Percentiles rank a stretch among this genome's conserved stretches.
phyloP scores from a whole-genome alignment of 345 rosid species.

The Trapa bicornis region DNA sequence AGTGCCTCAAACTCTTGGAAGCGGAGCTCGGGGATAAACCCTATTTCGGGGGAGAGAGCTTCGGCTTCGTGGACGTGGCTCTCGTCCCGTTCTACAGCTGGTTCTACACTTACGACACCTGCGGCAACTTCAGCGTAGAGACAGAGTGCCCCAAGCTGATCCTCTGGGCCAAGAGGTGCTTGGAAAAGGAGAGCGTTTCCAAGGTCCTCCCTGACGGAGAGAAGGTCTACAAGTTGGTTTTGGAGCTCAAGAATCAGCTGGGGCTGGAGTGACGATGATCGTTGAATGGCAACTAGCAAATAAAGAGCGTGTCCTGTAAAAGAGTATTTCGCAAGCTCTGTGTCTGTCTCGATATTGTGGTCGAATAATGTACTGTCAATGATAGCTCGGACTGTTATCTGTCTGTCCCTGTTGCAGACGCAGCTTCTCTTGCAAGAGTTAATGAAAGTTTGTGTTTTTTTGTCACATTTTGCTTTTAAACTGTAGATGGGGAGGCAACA shows the following conservation, averaged over 20 bases:
- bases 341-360: too few species aligned
- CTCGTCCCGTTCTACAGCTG: conserved; percentile 17
- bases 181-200: conserved; percentile 9
- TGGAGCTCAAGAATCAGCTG: conserved; percentile 6
- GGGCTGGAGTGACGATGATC: conserved; percentile 3
- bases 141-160: conserved; percentile 15
- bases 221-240: conserved; percentile 6
- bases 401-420: background rate
- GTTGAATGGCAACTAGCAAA: background rate
- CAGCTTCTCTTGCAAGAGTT: background rate
- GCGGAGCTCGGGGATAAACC: conserved; percentile 18
- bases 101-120: conserved; percentile 13
- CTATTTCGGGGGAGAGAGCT: conserved; percentile 15
- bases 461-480: background rate
- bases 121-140: conserved; percentile 14
- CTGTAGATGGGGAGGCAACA: too few species aligned
- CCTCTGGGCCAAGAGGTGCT: conserved; percentile 14
- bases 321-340: too few species aligned
- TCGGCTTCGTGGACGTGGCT: conserved; percentile 15
- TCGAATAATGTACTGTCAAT: background rate
- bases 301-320: too few species aligned
- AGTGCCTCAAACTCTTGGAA: conserved; percentile 15
- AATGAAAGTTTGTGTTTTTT: background rate
- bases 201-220: conserved; percentile 2
- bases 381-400: background rate